Evolutionary conservation across 352 stramenopile species (phyloP), one percentile per base, ranked within the genome.

Genomic region (Pythium biforme): DNA sequence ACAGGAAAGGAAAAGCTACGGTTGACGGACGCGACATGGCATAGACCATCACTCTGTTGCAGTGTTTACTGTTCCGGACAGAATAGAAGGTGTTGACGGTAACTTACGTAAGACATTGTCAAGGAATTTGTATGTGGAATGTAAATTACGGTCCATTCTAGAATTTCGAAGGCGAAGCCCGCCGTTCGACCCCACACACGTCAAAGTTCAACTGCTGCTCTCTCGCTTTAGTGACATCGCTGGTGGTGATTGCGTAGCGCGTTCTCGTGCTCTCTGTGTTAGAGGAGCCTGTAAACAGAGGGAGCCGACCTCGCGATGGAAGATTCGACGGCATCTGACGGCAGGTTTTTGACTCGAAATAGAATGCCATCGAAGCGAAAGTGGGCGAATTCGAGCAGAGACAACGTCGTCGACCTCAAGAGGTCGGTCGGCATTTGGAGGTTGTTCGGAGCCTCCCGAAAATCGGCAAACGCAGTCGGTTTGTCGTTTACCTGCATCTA

Each of bases 121-220:
- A 59, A 59, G 37, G 20, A 11, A 20, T 53, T 61, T 54, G 48
- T 51, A 54, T 54, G 29, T 8, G 4, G 37, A n/a, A 10, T 7
- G 50, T 64, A 64, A 57, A 51, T 33, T 61, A 40, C 31, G 45
- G 7, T 27, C 33, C 23, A 29, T 66, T 66, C 59, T 66, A 66
- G 59, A 66, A 66, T 45, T 53, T 66, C 59, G 20, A 59, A 55
- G 52, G 40, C 26, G 27, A 10, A n/a, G 48, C 15, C 6, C 2
- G 43, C 2, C 12, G 34, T 17, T 10, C 31, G 31, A 34, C 31
- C 31, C 34, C 34, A 3, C 34, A 40, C 40, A 46, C 40, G 40
- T 37, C 17, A 39, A 61, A 66, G 59, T 66, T 66, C 59, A 66
- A 66, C 39, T 17, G n/a, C 37, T 12, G 20, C 27, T 25, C 0